Evolutionary conservation across 805 yeast genomes (phyloP).

Genomic region (Peterozyma toletana): DNA sequence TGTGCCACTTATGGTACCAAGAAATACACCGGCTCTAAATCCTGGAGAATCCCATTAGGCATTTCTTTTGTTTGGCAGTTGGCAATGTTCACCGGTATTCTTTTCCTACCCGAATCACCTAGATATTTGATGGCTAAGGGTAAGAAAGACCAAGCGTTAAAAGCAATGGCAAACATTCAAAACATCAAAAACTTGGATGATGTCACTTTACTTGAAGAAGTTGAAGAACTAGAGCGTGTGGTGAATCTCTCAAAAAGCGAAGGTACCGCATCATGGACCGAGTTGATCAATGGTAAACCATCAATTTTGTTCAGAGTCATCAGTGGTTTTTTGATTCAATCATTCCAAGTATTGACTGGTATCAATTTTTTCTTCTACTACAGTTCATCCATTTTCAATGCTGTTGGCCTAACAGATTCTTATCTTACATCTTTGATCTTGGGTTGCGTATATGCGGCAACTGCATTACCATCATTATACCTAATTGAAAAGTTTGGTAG

Average conservation of each 20-base stretch:
- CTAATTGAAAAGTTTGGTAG: constrained; percentile 26
- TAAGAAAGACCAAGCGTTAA: constrained; percentile 29
- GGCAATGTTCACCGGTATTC: constrained; percentile 21
- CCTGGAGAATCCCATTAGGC: constrained; percentile 24
- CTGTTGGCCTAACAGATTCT: constrained; percentile 20
- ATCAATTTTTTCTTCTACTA: constrained; percentile 35
- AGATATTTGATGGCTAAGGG: constrained; percentile 34
- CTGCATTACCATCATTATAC: constrained; percentile 12
- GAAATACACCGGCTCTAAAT: constrained; percentile 27
- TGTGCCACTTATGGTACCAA: constrained; percentile 29
- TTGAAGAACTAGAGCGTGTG: background rate
- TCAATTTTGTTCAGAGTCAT: constrained; percentile 1
- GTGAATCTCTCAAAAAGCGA: background rate
- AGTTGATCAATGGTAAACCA: constrained; percentile 1
- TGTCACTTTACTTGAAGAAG: background rate
- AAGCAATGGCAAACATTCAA: constrained; percentile 15
- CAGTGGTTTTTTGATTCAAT: constrained; percentile 8
- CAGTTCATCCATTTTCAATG: constrained; percentile 32
- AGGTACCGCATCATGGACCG: background rate
- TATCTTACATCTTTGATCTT: constrained; percentile 4
- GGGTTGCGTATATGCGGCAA: constrained; percentile 1
- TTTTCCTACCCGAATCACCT: constrained; percentile 34
- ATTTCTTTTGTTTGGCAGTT: constrained; percentile 2
- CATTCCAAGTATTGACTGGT: constrained; percentile 36
- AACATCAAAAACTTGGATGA: background rate